Evolutionary conservation across 495 filamentous ascomycete species (phyloP), one percentile per base, ranked within the genome.

Genomic region (Bacidia gigantensis): DNA sequence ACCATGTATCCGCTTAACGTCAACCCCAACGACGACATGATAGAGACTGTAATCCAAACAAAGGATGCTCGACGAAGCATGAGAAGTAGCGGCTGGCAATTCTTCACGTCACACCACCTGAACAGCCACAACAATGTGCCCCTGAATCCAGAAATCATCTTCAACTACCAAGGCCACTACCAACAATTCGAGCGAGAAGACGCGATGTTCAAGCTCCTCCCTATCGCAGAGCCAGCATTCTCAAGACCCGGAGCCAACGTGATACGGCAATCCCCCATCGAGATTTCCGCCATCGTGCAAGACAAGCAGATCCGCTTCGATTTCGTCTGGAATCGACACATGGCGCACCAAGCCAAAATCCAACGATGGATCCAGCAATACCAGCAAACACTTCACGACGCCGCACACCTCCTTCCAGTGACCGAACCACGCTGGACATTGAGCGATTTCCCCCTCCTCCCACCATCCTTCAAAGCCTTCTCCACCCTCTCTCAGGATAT

Each of bases 91-190:
- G 67, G 67, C 17, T 55, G 59, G 46, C 39, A 58, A 26, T 67
- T 68, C 46, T 70, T 67, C 51, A 56, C 65, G 9, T 54, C 40
- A 18, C 43, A 17, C 7, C 50, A 52, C 21, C 17, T 58, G 40
- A 50, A 57, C 52, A 12, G 10, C 26, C 14, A 50, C 24, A 51
- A 53, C 20, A 48, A 55, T 51, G 18, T 44, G 11, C 20, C 17
- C 25, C 55, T 39, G n/a, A 39, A n/a, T 39, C 10, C n/a, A 26
- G 78, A 81, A 61, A 69, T 81, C 32, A 67, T 74, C 14, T 78
- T 80, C 52, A 78, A 73, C 52, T 79, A 79, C 54, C 63, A 69
- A 18, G 78, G 74, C 1, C 64, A 68, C 3, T 58, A 69, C 49
- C 72, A 75, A 42, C 67, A 71, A 46, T 55, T 77, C 2, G 70